Percentiles rank a stretch among this genome's conserved stretches.
These are phyloP conservation scores for Blastobotrys parvus DNA, from an alignment of 805 yeast genomes.

Conservation along the genomic window DNA sequence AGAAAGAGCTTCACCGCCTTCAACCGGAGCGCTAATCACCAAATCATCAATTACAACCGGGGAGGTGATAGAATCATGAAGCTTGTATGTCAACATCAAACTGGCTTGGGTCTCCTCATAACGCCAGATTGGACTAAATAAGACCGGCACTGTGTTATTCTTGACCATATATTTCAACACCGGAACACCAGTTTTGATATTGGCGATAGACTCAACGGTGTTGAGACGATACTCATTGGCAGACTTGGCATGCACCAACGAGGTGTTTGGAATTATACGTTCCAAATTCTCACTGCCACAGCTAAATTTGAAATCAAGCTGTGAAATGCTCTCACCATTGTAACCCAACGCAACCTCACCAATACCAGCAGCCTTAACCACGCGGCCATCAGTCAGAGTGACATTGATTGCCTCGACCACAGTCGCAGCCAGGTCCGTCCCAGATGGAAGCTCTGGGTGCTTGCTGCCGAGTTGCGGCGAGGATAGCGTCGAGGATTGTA, in stretches of 20 bases:
- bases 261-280: conserved; percentile 43
- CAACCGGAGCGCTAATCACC: conserved; percentile 51
- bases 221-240: conserved; percentile 17
- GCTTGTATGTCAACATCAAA: conserved; percentile 62
- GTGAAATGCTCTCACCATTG: conserved; percentile 26
- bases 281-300: conserved; percentile 33
- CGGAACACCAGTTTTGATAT: conserved; percentile 38
- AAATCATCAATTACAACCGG: conserved; percentile 23
- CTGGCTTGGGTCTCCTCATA: conserved; percentile 79
- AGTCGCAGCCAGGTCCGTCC: conserved; percentile 50
- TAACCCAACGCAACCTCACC: conserved; percentile 87
- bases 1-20: conserved; percentile 41
- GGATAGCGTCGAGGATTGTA: conserved; percentile 9
- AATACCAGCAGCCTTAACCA: conserved; percentile 51
- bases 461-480: neutral
- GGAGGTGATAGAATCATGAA: conserved; percentile 40
- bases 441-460: conserved; percentile 24
- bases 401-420: conserved; percentile 82
- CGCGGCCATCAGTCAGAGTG: conserved; percentile 57
- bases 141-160: conserved; percentile 45
- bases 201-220: conserved; percentile 7
- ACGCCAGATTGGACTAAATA: conserved; percentile 81
- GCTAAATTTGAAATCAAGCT: conserved; percentile 7
- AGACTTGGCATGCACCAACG: conserved; percentile 39
- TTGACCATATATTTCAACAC: conserved; percentile 66